These are phyloP conservation scores for Backusella circina DNA, from an alignment of 192 early-diverging fungal species.

Conservation along the genomic window DNA sequence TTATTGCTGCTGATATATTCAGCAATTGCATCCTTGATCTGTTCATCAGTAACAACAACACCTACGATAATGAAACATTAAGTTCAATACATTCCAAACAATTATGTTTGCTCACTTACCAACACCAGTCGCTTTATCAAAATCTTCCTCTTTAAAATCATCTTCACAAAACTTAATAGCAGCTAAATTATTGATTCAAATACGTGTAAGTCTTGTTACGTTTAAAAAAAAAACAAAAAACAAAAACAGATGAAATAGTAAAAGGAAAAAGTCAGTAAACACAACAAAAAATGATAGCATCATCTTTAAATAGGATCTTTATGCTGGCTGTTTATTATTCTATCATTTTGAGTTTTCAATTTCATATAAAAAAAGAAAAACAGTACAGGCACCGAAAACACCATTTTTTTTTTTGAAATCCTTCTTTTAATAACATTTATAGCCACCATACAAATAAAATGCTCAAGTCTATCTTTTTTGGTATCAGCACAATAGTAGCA, in stretches of 20 bases:
- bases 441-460: not conserved
- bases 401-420: not conserved
- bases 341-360: not conserved
- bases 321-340: not conserved
- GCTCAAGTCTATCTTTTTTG: not conserved
- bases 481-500: not conserved
- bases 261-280: not conserved
- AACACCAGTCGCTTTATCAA: conserved; percentile 90
- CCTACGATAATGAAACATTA: conserved; percentile 45
- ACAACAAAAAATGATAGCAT: not conserved
- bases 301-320: not conserved
- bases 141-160: conserved; percentile 61
- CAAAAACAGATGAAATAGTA: not conserved
- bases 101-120: conserved; percentile 47
- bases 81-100: not conserved
- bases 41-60: conserved; percentile 75
- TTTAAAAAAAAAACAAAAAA: not conserved
- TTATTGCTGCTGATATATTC: conserved; percentile 62
- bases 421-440: not conserved
- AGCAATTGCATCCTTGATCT: conserved; percentile 64
- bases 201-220: too few relatives aligned
- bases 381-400: not conserved
- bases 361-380: not conserved
- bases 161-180: conserved; percentile 87
- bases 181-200: conserved; percentile 40